A percentile compares a stretch with the other conserved stretches of the same genome.
phyloP scores from a whole-genome alignment of 2,329 filamentous ascomycete species.

The Calonectria pauciramosa region DNA sequence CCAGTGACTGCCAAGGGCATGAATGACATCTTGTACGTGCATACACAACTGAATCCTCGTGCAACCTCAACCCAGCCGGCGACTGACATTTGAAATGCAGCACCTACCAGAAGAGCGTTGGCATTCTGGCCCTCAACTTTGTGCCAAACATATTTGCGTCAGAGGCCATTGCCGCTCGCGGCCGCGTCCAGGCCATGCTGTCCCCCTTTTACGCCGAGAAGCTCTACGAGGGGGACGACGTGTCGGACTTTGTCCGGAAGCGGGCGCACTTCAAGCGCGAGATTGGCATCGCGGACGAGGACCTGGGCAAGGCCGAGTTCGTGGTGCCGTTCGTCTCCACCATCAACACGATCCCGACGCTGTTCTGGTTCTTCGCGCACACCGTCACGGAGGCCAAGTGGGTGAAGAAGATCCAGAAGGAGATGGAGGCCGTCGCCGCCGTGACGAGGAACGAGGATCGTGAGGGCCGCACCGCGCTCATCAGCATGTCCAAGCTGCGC shows the following conservation, averaged over 20 bases:
- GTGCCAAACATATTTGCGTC: not conserved
- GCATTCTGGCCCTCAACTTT: not conserved
- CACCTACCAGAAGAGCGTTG: not conserved
- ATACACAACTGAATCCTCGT: not conserved
- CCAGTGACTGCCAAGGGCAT: conserved; percentile 41
- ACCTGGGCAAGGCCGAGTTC: conserved; percentile 22
- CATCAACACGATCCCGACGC: conserved; percentile 27
- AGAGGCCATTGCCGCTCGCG: not conserved
- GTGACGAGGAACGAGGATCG: not conserved
- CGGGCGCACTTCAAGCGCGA: conserved; percentile 10
- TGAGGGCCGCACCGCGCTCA: not conserved
- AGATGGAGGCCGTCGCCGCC: conserved; percentile 6
- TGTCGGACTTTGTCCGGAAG: conserved; percentile 2
- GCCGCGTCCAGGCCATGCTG: not conserved
- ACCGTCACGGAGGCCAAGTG: conserved; percentile 11
- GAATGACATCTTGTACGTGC: not conserved
- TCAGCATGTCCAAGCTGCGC: conserved; percentile 4
- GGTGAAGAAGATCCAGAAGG: not conserved
- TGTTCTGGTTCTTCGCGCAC: conserved; percentile 29
- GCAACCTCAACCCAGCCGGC: not conserved
- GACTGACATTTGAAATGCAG: not conserved
- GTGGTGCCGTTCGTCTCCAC: conserved; percentile 13
- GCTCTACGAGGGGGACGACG: conserved; percentile 19
- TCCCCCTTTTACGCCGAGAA: not conserved
- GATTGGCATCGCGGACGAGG: not conserved